These are phyloP conservation scores for Colletotrichum scovillei DNA, from an alignment of 2,329 filamentous ascomycete genomes.

Conservation along the genomic window DNA sequence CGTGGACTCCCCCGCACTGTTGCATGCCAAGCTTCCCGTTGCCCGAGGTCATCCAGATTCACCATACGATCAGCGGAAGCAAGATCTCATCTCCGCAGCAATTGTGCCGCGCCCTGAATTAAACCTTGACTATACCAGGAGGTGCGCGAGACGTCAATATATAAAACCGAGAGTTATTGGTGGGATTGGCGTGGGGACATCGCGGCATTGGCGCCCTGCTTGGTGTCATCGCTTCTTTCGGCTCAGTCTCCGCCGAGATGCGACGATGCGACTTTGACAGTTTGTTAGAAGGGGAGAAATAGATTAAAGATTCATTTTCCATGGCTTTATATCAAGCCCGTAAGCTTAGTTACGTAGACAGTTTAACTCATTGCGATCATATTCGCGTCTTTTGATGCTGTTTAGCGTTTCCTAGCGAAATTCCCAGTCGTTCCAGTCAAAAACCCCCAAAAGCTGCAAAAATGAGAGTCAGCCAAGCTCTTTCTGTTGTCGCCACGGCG, in stretches of 20 bases:
- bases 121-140: not conserved
- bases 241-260: constrained; percentile 30
- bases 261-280: not conserved
- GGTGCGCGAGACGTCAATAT: not conserved
- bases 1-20: constrained; percentile 13
- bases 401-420: not conserved
- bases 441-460: not conserved
- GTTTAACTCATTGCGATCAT: too few relatives aligned
- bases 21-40: constrained; percentile 6
- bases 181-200: constrained; percentile 23
- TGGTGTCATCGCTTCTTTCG: constrained; percentile 27
- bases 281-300: not conserved
- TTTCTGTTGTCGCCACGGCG: constrained; percentile 39
- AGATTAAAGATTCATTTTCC: not conserved
- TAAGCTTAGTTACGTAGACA: rapidly evolving
- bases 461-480: constrained; percentile 9
- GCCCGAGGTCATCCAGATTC: constrained; percentile 7
- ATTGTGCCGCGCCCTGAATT: not conserved
- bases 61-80: not conserved
- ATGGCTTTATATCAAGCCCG: not conserved
- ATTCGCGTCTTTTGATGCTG: not conserved
- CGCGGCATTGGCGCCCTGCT: constrained; percentile 1
- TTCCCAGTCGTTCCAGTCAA: not conserved
- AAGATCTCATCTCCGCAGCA: not conserved
- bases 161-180: constrained; percentile 5